Evolutionary conservation across 2,329 filamentous ascomycete genomes (phyloP).

Genomic region (Pseudogymnoascus sp.): DNA sequence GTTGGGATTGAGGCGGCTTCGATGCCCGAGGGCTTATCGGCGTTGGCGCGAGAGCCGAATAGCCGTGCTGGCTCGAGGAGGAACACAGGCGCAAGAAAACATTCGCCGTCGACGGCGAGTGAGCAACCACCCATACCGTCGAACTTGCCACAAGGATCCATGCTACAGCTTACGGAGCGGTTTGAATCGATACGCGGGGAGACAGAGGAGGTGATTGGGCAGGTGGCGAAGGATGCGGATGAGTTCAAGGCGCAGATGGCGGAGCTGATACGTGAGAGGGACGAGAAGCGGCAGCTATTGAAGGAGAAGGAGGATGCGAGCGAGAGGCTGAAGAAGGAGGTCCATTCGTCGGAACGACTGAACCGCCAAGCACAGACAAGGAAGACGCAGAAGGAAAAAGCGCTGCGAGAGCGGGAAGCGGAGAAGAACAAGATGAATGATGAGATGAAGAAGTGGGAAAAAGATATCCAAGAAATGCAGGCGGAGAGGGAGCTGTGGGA

Average conservation of each 20-base stretch:
- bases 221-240: slow-evolving; percentile 62
- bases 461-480: slow-evolving; percentile 52
- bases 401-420: slow-evolving; percentile 57
- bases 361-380: slow-evolving; percentile 75
- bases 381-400: slow-evolving; percentile 67
- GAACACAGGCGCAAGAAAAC: slow-evolving; percentile 62
- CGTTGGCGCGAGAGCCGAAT: slow-evolving; percentile 58
- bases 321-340: slow-evolving; percentile 71
- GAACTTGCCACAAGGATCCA: slow-evolving; percentile 54
- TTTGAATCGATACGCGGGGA: slow-evolving; percentile 76
- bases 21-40: slow-evolving; percentile 50
- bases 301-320: slow-evolving; percentile 90
- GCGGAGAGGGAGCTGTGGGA: slow-evolving; percentile 46
- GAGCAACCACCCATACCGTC: slow-evolving; percentile 38
- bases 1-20: slow-evolving; percentile 53
- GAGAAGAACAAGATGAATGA: slow-evolving; percentile 63
- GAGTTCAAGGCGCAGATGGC: slow-evolving; percentile 59
- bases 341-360: slow-evolving; percentile 69
- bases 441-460: slow-evolving; percentile 59
- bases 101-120: slow-evolving; percentile 61
- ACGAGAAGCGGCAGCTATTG: slow-evolving; percentile 65
- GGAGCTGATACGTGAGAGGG: slow-evolving; percentile 67
- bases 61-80: slow-evolving; percentile 47
- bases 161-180: slow-evolving; percentile 71
- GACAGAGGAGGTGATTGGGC: slow-evolving; percentile 66